Evolutionary conservation across 2,329 filamentous ascomycete species (phyloP), one percentile per base, ranked within the genome.

Genomic region (Scytalidium sp.): DNA sequence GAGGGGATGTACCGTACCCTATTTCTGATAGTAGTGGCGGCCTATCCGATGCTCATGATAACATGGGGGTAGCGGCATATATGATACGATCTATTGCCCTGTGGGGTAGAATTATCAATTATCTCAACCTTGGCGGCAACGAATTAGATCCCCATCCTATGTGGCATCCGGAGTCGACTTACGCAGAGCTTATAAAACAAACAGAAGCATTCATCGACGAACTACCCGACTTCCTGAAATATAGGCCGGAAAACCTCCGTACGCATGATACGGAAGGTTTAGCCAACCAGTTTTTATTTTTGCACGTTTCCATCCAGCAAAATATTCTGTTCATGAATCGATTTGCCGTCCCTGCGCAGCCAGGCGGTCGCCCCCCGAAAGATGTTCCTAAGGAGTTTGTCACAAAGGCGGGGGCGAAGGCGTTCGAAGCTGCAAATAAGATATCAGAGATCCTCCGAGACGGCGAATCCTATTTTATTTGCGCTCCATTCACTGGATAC

Each of bases 31-130:
- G 86, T 41, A 79, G 81, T n/a, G 84, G 81, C 3, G 81, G 87
- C 54, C 66, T 84, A 17, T 77, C 78, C 20, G 80, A 89, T 56
- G 77, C 87, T 1, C 84, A 79, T 60, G 84, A 88, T 7, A 97
- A 96, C 63, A 96, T 97, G 91, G 94, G 93, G 2, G 90, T 96
- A 3, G 88, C 91, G 2, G 91, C 93, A 10, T 96, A 95, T 67
- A 88, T 94, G 62, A 87, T 97, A 54, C 84, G 89, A 19, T 79
- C 87, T 2, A 88, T 97, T 53, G 84, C 91, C 2, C 75, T 96
- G 25, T 97, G 93, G 92, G 94, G 94, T 4, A 84, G 85, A 44
- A 85, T 97, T 44, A 88, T 96, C 59, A 87, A 86, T 53, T 97
- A 96, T 65, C 75, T 97, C 54, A 97, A 96, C 64, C 82, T 96